Conservation (phyloP, 352 stramenopile genomes). For the Hyaloperonospora brassicae region DNA sequence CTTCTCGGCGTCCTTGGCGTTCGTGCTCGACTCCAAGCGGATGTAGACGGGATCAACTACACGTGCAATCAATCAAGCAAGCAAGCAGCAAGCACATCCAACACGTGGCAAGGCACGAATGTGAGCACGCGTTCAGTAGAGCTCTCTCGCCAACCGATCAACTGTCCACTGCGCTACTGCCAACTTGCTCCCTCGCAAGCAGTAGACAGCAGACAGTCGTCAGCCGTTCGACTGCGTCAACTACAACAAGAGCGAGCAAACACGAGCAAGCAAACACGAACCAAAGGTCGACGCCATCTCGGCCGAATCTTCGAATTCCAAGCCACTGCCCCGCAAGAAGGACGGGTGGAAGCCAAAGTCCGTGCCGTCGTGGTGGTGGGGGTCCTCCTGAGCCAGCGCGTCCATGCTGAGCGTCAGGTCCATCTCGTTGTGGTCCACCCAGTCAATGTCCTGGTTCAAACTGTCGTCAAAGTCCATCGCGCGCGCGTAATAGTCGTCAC, state of each 20-base stretch:
- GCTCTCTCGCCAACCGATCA: no score
- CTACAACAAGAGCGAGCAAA: constrained; percentile 38
- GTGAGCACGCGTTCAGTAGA: constrained; percentile 19
- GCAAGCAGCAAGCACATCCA: constrained; percentile 2
- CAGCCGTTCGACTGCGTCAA: no score
- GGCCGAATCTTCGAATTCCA: constrained; percentile 40
- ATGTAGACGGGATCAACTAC: constrained; percentile 50
- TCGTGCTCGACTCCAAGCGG: constrained; percentile 29
- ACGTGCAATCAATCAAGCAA: constrained; percentile 13
- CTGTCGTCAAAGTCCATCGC: constrained; percentile 67
- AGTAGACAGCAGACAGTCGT: no score
- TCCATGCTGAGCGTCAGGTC: constrained; percentile 52
- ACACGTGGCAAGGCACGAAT: constrained; percentile 22
- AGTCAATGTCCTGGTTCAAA: constrained; percentile 78
- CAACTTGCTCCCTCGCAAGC: no score
- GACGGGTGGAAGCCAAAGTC: constrained; percentile 59
- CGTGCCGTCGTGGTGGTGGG: constrained; percentile 31
- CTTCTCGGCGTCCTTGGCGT: constrained; percentile 57
- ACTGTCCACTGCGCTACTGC: no score
- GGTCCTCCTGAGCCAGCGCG: constrained; percentile 29
- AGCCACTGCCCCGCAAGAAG: constrained; percentile 37
- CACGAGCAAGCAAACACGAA: constrained; percentile 37
- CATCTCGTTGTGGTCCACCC: constrained; percentile 63
- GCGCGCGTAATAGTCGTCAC: constrained; percentile 61
- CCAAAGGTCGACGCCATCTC: constrained; percentile 64